Base-by-base conservation (phyloP, 371 early-diverging fungal genomes). In the Syncephalastrum monosporum region DNA sequence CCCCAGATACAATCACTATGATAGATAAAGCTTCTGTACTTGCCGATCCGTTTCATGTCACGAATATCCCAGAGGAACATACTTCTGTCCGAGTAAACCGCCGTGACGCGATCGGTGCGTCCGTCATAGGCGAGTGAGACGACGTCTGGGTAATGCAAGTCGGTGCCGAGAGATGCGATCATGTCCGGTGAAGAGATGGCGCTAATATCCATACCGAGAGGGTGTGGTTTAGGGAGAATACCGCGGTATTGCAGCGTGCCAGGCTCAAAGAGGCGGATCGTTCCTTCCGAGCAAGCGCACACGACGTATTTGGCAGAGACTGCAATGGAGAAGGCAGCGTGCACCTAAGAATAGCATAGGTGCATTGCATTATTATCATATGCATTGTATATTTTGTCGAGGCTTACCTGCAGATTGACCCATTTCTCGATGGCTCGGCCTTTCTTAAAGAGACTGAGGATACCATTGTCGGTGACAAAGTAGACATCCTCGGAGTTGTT, bases 1-100 rank as follows among this genome's bases (percentile, higher is more conserved):
- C 91, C 92, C 94, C 94, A 93, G 3, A 93, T 82, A 65, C 91
- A 88, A 57, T 89, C 92, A 44, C 86, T 85, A 52, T 93, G 94
- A 53, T 70, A 84, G 13, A 90, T 60, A 52, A 89, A 87, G 56
- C 85, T 90, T 48, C 86, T 61, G 41, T 81, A 83, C 41, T 87
- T 82, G 16, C 77, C 79, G n/a, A 86, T 77, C 56, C 84, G 80
- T 45, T 79, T 77, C 23, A 76, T 43, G 58, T 91, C 86, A n/a
- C 59, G 67, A 17, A 90, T 82, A 61, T 91, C 87, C 91, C 91
- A 92, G 12, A 92, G 72, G 56, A 81, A 82, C 7, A 92, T 53
- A 57, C 89, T 89, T 17, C 82, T 77, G 59, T 93, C 92, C n/a
- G 81, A 79, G 57, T 89, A 91, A 5, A 89, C 75, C 17, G 75